Conservation (phyloP, 179 eudicot genomes). For the Silene noctiflora region DNA sequence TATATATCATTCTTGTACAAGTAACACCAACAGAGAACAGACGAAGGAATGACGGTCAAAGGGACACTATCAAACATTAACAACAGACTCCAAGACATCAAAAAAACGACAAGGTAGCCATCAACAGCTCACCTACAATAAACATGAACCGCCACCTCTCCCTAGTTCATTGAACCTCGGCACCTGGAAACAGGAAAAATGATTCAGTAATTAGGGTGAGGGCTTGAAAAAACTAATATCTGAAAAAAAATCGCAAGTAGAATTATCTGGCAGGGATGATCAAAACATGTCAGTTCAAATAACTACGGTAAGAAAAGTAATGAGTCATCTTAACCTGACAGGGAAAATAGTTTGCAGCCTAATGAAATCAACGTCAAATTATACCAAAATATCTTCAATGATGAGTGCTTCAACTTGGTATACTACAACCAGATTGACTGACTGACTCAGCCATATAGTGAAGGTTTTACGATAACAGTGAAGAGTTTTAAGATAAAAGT, state of each 20-base stretch:
- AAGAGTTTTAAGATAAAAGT: background rate
- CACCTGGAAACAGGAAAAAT: slow-evolving; percentile 54
- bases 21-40: background rate
- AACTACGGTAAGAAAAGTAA: background rate
- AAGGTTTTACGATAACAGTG: background rate
- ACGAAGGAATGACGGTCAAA: background rate
- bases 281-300: background rate
- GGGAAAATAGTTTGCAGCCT: background rate
- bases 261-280: background rate
- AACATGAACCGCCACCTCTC: slow-evolving; percentile 16
- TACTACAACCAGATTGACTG: background rate
- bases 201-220: background rate
- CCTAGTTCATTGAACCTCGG: slow-evolving; percentile 86
- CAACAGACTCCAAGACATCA: background rate
- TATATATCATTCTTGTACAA: background rate
- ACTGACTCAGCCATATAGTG: background rate
- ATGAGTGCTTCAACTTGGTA: background rate
- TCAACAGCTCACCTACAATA: slow-evolving; percentile 21
- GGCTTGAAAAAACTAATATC: background rate
- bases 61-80: background rate
- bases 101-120: slow-evolving; percentile 13
- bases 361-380: background rate
- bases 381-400: background rate
- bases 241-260: background rate
- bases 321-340: background rate